Base-by-base conservation (phyloP, 2,329 filamentous ascomycete species). In the Diaporthe citrichinensis region DNA sequence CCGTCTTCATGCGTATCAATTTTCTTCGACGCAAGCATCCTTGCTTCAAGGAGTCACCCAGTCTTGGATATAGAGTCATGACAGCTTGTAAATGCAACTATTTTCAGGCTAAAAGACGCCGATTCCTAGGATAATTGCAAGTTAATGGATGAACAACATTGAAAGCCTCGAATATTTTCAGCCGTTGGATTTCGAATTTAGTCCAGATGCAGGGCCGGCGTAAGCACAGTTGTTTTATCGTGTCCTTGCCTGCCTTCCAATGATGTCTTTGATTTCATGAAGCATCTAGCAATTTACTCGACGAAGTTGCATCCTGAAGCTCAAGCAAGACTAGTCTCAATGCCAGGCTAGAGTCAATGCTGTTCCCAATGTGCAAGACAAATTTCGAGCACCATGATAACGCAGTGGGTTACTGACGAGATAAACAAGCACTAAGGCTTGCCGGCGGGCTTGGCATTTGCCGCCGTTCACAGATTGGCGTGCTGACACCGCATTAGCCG, bases 401-500 rank as follows among this genome's bases (percentile, higher is more conserved):
- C 7, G 39, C 31, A 20, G n/a, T 31, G 25, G 5, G 51, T 28
- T 55, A 14, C 36, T 39, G 3, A 39, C 36, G 36, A 39, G 36
- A n/a, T n/a, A 17, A 28, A 9, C 34, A 41, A 41, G n/a, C n/a
- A 25, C 36, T 44, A 23, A 69, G 2, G 9, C 12, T 49, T 41
- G 34, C 65, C 49, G 65, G 34, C 20, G n/a, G 41, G 36, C 23
- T 69, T 53, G 49, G 65, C 65, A 41, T 55, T 69, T 51, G 31
- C 62, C 23, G 31, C n/a, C 14, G 12, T 51, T 15, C 10, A 17
- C 20, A 53, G 44, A 36, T 8, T 17, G 28, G 46, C 31, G 31
- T 39, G 65, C 23, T 53, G 31, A 36, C 65, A 39, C 34, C 53
- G 65, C 65, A 41, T 55, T 69, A 69, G 65, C 49, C 12, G 46